Conservation (phyloP, 2,329 filamentous ascomycete species). For the Exophiala oligosperma region DNA sequence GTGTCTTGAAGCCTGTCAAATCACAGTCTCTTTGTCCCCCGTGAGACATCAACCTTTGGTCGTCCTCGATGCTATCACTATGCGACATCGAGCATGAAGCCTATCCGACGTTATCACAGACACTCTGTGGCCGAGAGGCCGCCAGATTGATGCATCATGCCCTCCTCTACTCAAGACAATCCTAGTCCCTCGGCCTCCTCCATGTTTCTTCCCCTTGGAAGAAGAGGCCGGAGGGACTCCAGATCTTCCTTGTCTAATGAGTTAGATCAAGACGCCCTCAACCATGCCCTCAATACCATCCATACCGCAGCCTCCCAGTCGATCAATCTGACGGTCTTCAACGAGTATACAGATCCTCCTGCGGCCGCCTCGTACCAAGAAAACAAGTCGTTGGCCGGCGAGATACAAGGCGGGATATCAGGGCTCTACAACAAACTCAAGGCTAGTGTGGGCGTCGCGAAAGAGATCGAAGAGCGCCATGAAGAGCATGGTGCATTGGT, state of each 20-base stretch:
- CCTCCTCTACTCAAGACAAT: constrained; percentile 29
- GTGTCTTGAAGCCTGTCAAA: too few species aligned
- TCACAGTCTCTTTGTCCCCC: too few species aligned
- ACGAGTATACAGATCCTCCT: constrained; percentile 72
- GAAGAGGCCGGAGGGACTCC: constrained; percentile 45
- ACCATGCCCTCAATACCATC: constrained; percentile 79
- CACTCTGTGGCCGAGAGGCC: constrained; percentile 16
- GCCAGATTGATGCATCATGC: constrained; percentile 14
- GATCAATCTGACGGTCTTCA: constrained; percentile 85
- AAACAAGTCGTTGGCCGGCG: constrained; percentile 67
- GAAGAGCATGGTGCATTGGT: constrained; percentile 16
- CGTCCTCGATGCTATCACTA: not conserved
- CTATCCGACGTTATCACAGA: constrained; percentile 7
- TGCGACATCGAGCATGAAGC: constrained; percentile 15
- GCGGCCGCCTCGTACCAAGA: constrained; percentile 65
- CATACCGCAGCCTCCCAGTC: constrained; percentile 86
- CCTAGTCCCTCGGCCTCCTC: constrained; percentile 47
- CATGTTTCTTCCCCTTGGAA: constrained; percentile 45
- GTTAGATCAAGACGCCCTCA: constrained; percentile 71
- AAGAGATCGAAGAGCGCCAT: constrained; percentile 40
- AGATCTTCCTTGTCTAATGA: constrained; percentile 53
- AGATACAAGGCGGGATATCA: constrained; percentile 82
- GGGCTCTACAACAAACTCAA: constrained; percentile 84
- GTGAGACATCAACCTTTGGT: too few species aligned
- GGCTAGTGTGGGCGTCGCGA: constrained; percentile 74